Conservation (phyloP, 2,329 filamentous ascomycete genomes). For the Xylaria multiplex region DNA sequence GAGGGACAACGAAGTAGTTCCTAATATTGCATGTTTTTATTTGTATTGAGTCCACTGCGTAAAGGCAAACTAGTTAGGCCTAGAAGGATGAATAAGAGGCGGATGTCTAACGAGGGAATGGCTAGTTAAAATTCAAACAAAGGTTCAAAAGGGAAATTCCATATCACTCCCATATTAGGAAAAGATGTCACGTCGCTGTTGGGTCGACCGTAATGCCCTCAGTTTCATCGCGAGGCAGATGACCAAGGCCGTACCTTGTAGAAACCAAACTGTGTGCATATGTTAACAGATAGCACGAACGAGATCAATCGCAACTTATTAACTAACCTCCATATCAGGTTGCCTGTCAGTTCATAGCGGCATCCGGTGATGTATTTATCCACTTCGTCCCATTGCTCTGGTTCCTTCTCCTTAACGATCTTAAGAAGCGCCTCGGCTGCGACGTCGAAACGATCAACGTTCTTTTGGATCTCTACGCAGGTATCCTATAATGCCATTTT, state of each 20-base stretch:
- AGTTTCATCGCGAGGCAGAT: conserved; percentile 3
- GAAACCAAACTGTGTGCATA: background rate
- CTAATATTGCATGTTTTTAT: too few relatives aligned
- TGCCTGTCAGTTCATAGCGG: background rate
- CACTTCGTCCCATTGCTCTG: background rate
- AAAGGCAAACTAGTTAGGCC: too few relatives aligned
- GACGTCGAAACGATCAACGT: conserved; percentile 2
- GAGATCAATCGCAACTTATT: background rate
- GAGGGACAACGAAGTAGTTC: too few relatives aligned
- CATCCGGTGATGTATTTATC: conserved; percentile 14
- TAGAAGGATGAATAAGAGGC: too few relatives aligned
- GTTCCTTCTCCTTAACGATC: conserved; percentile 9
- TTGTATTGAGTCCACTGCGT: too few relatives aligned
- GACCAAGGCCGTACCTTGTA: conserved; percentile 6
- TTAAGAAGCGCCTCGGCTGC: background rate
- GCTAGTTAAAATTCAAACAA: too few relatives aligned
- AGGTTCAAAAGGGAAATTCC: too few relatives aligned
- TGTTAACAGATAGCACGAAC: background rate
- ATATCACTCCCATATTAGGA: too few relatives aligned
- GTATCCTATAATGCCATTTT: background rate
- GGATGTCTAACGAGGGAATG: too few relatives aligned
- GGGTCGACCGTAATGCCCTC: conserved; percentile 3
- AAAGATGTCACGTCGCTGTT: too few relatives aligned
- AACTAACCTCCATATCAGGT: conserved; percentile 9
- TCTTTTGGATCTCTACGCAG: conserved; percentile 1